Evolutionary conservation across 371 early-diverging fungal genomes (phyloP), one percentile per base, ranked within the genome.

Genomic region (Actinomortierella wolfii): DNA sequence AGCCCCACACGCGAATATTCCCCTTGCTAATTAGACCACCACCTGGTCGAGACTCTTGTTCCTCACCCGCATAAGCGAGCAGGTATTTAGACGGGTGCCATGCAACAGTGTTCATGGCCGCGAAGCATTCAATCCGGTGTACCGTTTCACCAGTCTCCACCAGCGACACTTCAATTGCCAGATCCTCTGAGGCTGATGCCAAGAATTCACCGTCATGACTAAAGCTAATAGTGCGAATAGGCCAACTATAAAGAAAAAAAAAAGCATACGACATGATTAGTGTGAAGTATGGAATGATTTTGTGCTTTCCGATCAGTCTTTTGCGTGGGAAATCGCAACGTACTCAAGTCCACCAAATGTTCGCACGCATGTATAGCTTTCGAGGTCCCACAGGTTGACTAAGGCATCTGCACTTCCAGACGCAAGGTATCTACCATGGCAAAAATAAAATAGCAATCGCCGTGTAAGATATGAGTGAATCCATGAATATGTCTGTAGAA

Each of bases 51-150:
- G 52, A 20, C 17, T 73, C 67, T 53, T 77, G 65, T 63, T 91
- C 92, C 57, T 92, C 93, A n/a, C 91, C 90, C 2, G 93, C 90
- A 78, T 87, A 94, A 7, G 93, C 93, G 23, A 94, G 81, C 21
- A 90, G 68, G 64, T 90, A 90, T 61, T 88, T 87, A 26, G 67
- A 76, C 15, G 95, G 95, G 64, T 92, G 91, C 93, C 93, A 94
- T 34, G 93, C 90, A 1, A 92, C 86, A 0, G 90, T 86, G 67
- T 92, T 91, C 79, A 88, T 88, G 5, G 93, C 87, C 3, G 90
- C 89, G 47, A 75, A 69, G 42, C 88, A 88, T 40, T 80, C 78
- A 25, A 94, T 81, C 39, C 85, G 86, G 64, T 89, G 83, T 3
- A 93, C 80, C 0, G 84, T 84, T 51, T 91, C 88, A 0, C 92